Evolutionary conservation across 441 rosid genomes (phyloP), one percentile per base, ranked within the genome.

Genomic region (California macrophylla): DNA sequence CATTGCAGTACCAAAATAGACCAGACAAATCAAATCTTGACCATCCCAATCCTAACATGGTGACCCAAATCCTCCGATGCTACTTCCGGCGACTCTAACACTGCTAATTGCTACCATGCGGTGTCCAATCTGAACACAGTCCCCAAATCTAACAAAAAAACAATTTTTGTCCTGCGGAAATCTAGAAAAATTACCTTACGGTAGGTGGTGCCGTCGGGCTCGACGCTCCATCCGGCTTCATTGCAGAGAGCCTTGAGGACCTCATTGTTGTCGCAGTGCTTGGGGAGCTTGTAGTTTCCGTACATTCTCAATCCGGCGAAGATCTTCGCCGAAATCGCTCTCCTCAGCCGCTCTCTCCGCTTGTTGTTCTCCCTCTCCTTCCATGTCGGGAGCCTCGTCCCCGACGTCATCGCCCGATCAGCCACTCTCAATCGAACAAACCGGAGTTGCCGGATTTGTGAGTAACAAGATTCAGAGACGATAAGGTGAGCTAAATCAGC

Each of bases 211-310:
- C 98, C 98, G 45, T 94, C 98, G n/a, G 83, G 83, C 69, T 94
- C 98, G n/a, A 92, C 99, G 56, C 73, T 83, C 99, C 99, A 94
- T n/a, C 99, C 99, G 56, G 98, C 99, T 68, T 94, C 98, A 66
- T 83, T 79, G 73, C 99, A 94, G 42, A 94, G 86, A 32, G 99
- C 98, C 81, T 90, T 94, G 74, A 94, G 96, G 66, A 94, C 99
- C 69, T 94, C 97, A 69, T 94, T 94, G 74, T 94, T 94, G 78
- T 94, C 98, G 64, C 97, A 93, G 83, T 93, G 98, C 80, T 93
- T 93, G 0, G 98, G 98, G 7, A 93, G 96, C 86, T 89, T 89
- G 83, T 71, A 94, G 77, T 87, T 92, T 0, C 99, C 99, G 67
- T 86, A 90, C 89, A 84, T 83, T 82, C 99, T 83, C 3, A 94